Evolutionary conservation across 768 basidiomycete species (phyloP).

Genomic region (Leccinum obscurum): DNA sequence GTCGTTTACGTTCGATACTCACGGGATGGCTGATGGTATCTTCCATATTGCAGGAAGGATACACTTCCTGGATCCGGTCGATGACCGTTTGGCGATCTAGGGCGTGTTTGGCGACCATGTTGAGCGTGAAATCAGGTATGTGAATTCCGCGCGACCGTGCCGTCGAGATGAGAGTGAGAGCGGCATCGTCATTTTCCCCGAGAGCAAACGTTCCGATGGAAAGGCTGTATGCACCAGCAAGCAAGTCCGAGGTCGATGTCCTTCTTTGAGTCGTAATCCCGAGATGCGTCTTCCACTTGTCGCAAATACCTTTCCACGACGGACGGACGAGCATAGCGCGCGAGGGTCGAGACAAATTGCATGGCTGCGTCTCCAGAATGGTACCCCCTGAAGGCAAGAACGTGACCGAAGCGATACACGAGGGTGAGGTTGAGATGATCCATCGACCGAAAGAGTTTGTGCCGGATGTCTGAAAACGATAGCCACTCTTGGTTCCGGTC

Average conservation of each 20-base stretch:
- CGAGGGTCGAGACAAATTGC: too few species aligned
- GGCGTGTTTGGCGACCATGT: neutral
- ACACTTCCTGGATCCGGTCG: too few species aligned
- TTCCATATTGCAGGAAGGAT: too few species aligned
- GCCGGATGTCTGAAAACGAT: slow-evolving; percentile 31
- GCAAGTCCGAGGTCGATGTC: neutral
- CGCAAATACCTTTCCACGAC: too few species aligned
- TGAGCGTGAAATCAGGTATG: slow-evolving; percentile 40
- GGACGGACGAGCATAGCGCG: too few species aligned
- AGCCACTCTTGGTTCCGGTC: slow-evolving; percentile 21
- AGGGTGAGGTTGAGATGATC: slow-evolving; percentile 35
- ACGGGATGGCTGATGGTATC: too few species aligned
- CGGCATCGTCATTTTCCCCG: slow-evolving; percentile 39
- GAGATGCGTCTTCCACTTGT: too few species aligned
- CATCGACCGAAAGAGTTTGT: slow-evolving; percentile 33
- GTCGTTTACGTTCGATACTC: too few species aligned
- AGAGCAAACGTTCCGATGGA: slow-evolving; percentile 44
- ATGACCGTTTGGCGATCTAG: too few species aligned
- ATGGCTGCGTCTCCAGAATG: neutral
- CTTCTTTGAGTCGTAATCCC: too few species aligned
- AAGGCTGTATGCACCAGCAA: slow-evolving; percentile 32
- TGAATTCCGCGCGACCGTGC: slow-evolving; percentile 10
- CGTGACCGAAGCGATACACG: slow-evolving; percentile 23
- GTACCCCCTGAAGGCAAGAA: slow-evolving; percentile 51
- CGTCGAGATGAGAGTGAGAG: slow-evolving; percentile 13